A percentile compares a stretch with the other conserved stretches of the same genome.
These are phyloP conservation scores for Wickerhamomyces chaumierensis DNA, from an alignment of 805 yeast species.

Conservation along the genomic window DNA sequence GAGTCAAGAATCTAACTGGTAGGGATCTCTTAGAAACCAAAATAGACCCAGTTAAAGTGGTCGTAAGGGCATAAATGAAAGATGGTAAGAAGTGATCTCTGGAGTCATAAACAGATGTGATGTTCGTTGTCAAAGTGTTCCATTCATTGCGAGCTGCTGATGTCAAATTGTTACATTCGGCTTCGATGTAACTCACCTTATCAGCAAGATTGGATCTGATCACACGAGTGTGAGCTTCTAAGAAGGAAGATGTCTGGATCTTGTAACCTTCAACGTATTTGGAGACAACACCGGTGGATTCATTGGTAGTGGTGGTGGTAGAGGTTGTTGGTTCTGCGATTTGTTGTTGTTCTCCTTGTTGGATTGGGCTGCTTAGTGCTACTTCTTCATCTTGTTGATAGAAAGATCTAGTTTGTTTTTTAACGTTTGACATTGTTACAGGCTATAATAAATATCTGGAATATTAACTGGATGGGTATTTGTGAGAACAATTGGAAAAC, in stretches of 20 bases:
- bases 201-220: conserved; percentile 9
- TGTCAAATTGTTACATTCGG: conserved; percentile 17
- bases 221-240: conserved; percentile 11
- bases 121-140: conserved; percentile 6
- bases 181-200: conserved; percentile 10
- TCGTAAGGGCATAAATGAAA: conserved; percentile 41
- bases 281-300: conserved; percentile 4
- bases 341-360: no score
- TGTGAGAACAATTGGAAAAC: no score
- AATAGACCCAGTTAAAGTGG: conserved; percentile 46
- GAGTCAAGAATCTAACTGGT: conserved; percentile 39
- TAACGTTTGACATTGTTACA: not conserved
- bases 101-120: conserved; percentile 17
- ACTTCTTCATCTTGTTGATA: not conserved
- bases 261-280: conserved; percentile 16
- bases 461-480: no score
- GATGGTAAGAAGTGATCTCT: conserved; percentile 32
- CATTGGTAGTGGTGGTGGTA: not conserved
- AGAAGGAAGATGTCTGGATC: conserved; percentile 14
- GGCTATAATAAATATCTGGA: no score
- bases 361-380: not conserved
- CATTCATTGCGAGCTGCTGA: conserved; percentile 16
- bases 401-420: not conserved
- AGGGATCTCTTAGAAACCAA: conserved; percentile 34
- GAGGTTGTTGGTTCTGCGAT: no score